phyloP scores from a whole-genome alignment of 2,329 filamentous ascomycete species.

The Clonostachys chloroleuca region DNA sequence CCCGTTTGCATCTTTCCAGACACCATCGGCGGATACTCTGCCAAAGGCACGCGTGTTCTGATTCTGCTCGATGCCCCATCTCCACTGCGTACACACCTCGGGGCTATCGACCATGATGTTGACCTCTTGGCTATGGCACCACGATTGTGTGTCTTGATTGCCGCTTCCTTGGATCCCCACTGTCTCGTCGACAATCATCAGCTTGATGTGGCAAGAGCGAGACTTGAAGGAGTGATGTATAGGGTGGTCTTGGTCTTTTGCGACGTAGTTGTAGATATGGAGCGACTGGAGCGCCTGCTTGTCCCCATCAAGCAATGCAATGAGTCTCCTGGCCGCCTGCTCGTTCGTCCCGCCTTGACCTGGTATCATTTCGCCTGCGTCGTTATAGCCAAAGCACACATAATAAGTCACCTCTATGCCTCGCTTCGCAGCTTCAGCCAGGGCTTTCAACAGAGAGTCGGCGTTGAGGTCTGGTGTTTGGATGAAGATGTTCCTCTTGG shows the following conservation, averaged over 20 bases:
- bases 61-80: conserved; percentile 55
- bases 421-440: conserved; percentile 60
- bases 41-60: conserved; percentile 64
- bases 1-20: conserved; percentile 53
- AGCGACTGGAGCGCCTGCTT: conserved; percentile 31
- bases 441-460: conserved; percentile 57
- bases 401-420: conserved; percentile 67
- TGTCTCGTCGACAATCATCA: conserved; percentile 67
- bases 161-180: conserved; percentile 72
- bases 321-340: conserved; percentile 58
- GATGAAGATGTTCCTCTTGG: conserved; percentile 63
- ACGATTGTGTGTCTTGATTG: conserved; percentile 78
- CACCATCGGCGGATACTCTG: conserved; percentile 48
- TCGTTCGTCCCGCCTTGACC: conserved; percentile 75
- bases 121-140: conserved; percentile 74
- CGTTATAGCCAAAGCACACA: conserved; percentile 76
- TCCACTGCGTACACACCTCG: conserved; percentile 58
- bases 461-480: conserved; percentile 77
- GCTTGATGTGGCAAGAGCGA: conserved; percentile 71
- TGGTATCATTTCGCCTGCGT: conserved; percentile 70
- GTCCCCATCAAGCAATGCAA: conserved; percentile 42
- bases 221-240: conserved; percentile 63
- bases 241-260: conserved; percentile 65
- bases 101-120: conserved; percentile 70
- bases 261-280: conserved; percentile 67